Base-by-base conservation (phyloP, 805 yeast species). In the Pichia eremophila region DNA sequence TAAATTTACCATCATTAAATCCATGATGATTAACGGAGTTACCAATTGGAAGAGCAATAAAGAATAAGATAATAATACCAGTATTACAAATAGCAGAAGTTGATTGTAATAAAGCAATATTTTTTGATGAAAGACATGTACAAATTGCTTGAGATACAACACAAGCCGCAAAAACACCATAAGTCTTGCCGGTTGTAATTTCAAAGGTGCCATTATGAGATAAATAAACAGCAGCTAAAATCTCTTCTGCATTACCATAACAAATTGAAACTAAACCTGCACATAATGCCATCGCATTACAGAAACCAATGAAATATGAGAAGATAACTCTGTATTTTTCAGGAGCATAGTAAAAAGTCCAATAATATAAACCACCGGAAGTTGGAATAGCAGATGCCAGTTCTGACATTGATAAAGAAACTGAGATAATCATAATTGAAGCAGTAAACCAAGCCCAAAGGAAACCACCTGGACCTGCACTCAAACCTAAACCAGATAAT, bases 401-500 rank as follows among this genome's bases (percentile, higher is more conserved):
- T 56, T 81, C 83, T 7, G 85, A 71, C 79, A 84, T 75, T 17
- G 83, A 70, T 8, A 74, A 52, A 17, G 87, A 88, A n/a, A 79
- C 73, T 10, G 70, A 58, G 46, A 81, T 57, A 47, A 83, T 79
- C 54, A 80, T 77, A 11, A 69, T 50, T 5, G 79, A 72, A 34
- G 85, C 72, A 15, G 78, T 57, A 42, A 79, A 62, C 90, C 90
- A 83, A 43, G 86, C 83, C 89, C 89, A 83, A 4, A 81, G 70
- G 52, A 80, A 69, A 4, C 81, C 78, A 14, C 72, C 78, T 0
- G 85, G 79, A 5, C 88, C 88, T 0, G 82, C 79, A 36, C 74
- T 62, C 15, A 82, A 65, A 22, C 82, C 82, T 41, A 70, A 68
- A 8, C 68, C 68, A 32, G 81, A 58, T 31, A 74, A 70, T 3